Evolutionary conservation across 441 rosid genomes (phyloP).

Genomic region (Macaranga tanarius): DNA sequence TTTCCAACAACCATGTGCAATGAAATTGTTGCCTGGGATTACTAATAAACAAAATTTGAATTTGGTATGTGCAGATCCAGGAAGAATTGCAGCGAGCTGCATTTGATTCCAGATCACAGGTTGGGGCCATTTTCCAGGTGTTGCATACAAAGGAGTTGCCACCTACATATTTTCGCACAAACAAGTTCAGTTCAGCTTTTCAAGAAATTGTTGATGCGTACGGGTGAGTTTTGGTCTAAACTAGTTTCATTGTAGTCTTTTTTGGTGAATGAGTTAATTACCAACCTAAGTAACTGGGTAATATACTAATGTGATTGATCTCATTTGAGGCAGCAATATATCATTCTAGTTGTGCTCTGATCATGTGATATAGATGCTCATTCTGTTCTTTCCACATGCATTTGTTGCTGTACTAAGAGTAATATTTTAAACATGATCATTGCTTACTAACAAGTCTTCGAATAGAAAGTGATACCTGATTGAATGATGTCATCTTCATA

Average conservation of each 20-base stretch:
- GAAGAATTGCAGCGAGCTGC: slow-evolving; percentile 67
- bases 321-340: slow-evolving; percentile 1
- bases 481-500: background rate
- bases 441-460: background rate
- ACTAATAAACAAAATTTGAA: slow-evolving; percentile 17
- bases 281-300: background rate
- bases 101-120: slow-evolving; percentile 68
- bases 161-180: slow-evolving; percentile 72
- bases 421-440: background rate
- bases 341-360: background rate
- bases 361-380: background rate
- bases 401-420: background rate
- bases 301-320: background rate
- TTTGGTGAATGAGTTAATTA: slow-evolving; percentile 7
- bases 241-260: slow-evolving; percentile 5
- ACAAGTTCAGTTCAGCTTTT: slow-evolving; percentile 68
- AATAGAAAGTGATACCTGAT: background rate
- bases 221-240: slow-evolving; percentile 52
- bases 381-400: background rate
- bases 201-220: slow-evolving; percentile 86
- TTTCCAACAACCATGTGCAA: slow-evolving; percentile 11
- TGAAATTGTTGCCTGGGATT: slow-evolving; percentile 7
- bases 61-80: slow-evolving; percentile 54
- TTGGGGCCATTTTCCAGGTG: slow-evolving; percentile 66
- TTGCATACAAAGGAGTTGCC: slow-evolving; percentile 65